Evolutionary conservation across 2,329 filamentous ascomycete genomes (phyloP).

Genomic region (Diaporthe australafricana): DNA sequence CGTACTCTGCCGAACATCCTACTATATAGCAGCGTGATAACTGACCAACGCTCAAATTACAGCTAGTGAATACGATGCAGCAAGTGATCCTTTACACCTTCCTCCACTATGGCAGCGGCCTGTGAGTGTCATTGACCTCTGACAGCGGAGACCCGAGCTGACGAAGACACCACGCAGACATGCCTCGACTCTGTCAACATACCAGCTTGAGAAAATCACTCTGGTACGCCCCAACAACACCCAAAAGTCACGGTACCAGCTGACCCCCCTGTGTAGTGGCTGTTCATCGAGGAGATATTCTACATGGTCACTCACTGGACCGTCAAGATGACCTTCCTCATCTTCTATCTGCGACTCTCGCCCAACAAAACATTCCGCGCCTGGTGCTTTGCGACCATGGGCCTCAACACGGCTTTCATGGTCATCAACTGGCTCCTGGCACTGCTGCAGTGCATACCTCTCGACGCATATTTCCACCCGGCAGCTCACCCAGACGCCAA

Average conservation of each 20-base stretch:
- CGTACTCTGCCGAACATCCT: not conserved
- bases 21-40: accelerated
- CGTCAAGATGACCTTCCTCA: slow-evolving; percentile 13
- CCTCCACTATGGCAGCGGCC: not conserved
- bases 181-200: not conserved
- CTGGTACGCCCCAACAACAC: not conserved
- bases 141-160: not conserved
- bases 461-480: slow-evolving; percentile 4
- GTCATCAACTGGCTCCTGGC: slow-evolving; percentile 13
- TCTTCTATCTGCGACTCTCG: slow-evolving; percentile 3
- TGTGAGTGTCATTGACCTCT: not conserved
- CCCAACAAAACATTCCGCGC: not conserved
- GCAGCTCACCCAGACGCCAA: not conserved
- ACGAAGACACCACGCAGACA: not conserved
- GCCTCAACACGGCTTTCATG: not conserved
- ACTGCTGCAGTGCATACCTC: not conserved
- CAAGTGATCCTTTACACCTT: slow-evolving; percentile 5
- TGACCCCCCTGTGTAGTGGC: not conserved
- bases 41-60: not conserved
- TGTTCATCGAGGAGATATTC: slow-evolving; percentile 4
- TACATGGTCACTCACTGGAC: slow-evolving; percentile 12
- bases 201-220: slow-evolving; percentile 13
- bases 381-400: not conserved
- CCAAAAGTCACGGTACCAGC: accelerated
- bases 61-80: not conserved